A percentile compares a stretch with the other conserved stretches of the same genome.
Evolutionary conservation across 352 stramenopile species (phyloP).

Genomic region (Pelagophyceae sp.): DNA sequence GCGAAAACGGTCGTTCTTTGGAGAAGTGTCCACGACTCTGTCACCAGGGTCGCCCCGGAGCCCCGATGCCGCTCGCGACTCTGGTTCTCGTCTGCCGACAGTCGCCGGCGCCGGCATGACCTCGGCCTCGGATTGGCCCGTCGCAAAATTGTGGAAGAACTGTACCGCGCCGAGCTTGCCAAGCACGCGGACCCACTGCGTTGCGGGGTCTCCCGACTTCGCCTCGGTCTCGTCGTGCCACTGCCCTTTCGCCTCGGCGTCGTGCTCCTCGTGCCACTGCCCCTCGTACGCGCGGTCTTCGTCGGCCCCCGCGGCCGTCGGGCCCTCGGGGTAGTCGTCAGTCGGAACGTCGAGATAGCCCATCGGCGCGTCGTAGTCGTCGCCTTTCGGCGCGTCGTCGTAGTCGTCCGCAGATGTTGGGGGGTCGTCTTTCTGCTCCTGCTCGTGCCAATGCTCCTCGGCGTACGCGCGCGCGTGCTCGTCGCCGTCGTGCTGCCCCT

Average conservation of each 20-base stretch:
- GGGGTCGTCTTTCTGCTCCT: not conserved
- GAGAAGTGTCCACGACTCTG: too few species aligned
- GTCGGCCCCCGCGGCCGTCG: not conserved
- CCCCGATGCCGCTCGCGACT: too few species aligned
- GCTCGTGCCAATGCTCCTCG: slow-evolving; percentile 16
- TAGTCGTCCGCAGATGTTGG: not conserved
- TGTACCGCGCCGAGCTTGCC: too few species aligned
- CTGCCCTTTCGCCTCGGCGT: not conserved
- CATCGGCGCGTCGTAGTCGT: not conserved
- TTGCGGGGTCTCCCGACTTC: too few species aligned
- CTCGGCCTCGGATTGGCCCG: too few species aligned
- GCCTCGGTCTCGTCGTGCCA: not conserved
- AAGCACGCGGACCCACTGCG: too few species aligned
- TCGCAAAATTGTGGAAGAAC: too few species aligned
- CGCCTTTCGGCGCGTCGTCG: too few species aligned
- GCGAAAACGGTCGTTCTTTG: too few species aligned
- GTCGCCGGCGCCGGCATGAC: too few species aligned
- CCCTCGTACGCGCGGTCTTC: not conserved
- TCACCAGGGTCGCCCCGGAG: too few species aligned
- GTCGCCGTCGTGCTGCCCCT: not conserved
- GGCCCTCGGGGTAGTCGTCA: not conserved
- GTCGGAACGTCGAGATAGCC: not conserved
- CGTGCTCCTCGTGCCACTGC: not conserved
- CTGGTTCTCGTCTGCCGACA: too few species aligned
- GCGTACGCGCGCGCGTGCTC: not conserved